phyloP scores from a whole-genome alignment of 208 protist genomes.

The Leishmania aethiopica region DNA sequence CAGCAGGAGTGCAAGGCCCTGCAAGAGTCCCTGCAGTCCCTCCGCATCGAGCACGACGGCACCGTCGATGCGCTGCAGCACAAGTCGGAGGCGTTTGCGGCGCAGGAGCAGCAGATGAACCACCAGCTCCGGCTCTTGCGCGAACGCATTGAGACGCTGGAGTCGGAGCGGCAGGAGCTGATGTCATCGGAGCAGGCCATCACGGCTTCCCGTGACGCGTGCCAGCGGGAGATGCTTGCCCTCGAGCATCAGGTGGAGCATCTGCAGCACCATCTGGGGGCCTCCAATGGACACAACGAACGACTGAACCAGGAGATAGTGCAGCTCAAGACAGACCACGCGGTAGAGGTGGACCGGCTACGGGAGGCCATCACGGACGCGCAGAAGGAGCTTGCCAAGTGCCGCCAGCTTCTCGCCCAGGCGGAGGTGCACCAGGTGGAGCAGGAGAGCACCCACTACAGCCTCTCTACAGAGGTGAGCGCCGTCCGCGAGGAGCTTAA shows the following conservation, averaged over 20 bases:
- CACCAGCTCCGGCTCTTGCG: conserved; percentile 38
- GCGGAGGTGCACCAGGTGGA: conserved; percentile 47
- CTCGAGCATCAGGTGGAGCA: conserved; percentile 47
- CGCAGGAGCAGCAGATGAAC: conserved; percentile 39
- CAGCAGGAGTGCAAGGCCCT: conserved; percentile 55
- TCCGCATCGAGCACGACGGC: conserved; percentile 38
- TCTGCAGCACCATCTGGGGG: conserved; percentile 41
- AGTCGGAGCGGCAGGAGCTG: conserved; percentile 39
- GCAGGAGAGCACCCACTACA: conserved; percentile 35
- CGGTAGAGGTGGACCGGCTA: conserved; percentile 43
- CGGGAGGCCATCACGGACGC: conserved; percentile 39
- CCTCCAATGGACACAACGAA: conserved; percentile 60
- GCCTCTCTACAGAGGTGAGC: conserved; percentile 25
- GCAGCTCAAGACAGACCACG: conserved; percentile 49
- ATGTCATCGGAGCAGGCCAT: conserved; percentile 28
- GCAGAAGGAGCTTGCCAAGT: conserved; percentile 54
- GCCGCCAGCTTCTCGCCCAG: conserved; percentile 48
- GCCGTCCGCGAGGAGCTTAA: conserved; percentile 37
- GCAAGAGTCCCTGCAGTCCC: conserved; percentile 48
- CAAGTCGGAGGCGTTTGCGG: conserved; percentile 28
- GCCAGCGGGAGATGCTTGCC: conserved; percentile 32
- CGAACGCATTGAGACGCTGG: conserved; percentile 37
- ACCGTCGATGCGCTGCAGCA: conserved; percentile 39
- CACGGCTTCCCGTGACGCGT: conserved; percentile 34
- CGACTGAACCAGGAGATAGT: conserved; percentile 52